Conservation (phyloP, 179 eudicot species). For the Beta macrorhiza region DNA sequence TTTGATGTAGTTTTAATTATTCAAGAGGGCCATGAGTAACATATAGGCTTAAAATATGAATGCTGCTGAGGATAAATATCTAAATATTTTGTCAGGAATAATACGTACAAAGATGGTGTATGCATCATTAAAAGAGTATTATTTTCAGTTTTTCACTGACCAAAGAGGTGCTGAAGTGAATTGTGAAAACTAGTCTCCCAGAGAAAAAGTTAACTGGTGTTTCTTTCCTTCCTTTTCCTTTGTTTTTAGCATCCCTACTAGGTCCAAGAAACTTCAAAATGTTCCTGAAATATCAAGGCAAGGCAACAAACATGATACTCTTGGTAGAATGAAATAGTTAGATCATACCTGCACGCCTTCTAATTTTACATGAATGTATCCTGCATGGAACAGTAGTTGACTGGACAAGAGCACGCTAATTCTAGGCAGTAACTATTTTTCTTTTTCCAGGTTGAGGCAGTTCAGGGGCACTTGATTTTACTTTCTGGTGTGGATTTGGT, state of each 20-base stretch:
- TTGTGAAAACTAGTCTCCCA: background rate
- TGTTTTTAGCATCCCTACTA: background rate
- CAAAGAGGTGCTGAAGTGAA: conserved; percentile 2
- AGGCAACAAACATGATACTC: background rate
- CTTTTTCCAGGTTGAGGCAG: conserved; percentile 65
- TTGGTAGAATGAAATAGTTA: background rate
- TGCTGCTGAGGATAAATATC: background rate
- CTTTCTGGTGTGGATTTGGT: conserved; percentile 95
- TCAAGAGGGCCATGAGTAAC: background rate
- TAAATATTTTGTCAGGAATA: background rate
- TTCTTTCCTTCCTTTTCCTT: background rate
- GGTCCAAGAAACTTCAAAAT: background rate
- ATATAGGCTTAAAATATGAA: background rate
- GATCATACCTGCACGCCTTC: background rate
- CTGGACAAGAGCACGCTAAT: conserved; percentile 1
- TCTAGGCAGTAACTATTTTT: background rate
- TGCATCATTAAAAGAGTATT: background rate
- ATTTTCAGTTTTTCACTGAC: background rate
- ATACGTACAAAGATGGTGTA: background rate
- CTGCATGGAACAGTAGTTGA: background rate
- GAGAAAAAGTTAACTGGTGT: background rate
- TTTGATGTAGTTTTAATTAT: background rate
- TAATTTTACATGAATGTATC: background rate
- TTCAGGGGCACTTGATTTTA: conserved; percentile 58
- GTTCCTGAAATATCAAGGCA: background rate